Percentiles rank a stretch among this genome's conserved stretches.
phyloP scores from a whole-genome alignment of 345 rosid genomes.

The Gossypioides kirkii region DNA sequence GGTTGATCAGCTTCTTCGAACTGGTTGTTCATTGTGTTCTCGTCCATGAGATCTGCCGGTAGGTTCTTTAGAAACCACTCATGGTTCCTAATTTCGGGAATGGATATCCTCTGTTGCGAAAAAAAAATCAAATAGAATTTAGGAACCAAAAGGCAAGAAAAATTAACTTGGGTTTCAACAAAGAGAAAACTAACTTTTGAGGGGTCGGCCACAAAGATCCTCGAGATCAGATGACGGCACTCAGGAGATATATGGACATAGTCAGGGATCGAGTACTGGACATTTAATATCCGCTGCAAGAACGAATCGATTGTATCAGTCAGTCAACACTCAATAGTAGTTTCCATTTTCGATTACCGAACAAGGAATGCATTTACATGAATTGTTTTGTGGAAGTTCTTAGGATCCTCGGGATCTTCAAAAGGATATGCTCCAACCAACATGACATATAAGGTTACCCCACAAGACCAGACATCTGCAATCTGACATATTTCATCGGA shows the following conservation, averaged over 20 bases:
- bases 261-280: constrained; percentile 93
- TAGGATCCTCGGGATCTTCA: constrained; percentile 97
- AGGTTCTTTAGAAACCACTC: constrained; percentile 97
- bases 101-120: constrained; percentile 70
- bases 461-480: constrained; percentile 99
- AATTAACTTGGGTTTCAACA: constrained; percentile 6
- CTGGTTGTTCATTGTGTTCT: constrained; percentile 41
- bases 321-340: constrained; percentile 5
- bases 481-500: constrained; percentile 27
- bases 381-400: constrained; percentile 86
- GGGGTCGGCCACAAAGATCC: constrained; percentile 95
- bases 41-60: constrained; percentile 78
- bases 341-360: not conserved
- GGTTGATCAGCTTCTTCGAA: constrained; percentile 89
- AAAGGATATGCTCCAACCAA: constrained; percentile 98
- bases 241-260: constrained; percentile 90
- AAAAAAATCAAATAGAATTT: constrained; percentile 14
- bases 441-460: constrained; percentile 96
- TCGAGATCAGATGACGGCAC: constrained; percentile 83
- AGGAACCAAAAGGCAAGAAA: not conserved
- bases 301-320: constrained; percentile 8
- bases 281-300: constrained; percentile 86
- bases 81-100: constrained; percentile 80
- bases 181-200: constrained; percentile 47
- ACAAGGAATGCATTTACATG: constrained; percentile 42